Evolutionary conservation across 495 filamentous ascomycete species (phyloP), one percentile per base, ranked within the genome.

Genomic region (Annulohypoxylon nitens): DNA sequence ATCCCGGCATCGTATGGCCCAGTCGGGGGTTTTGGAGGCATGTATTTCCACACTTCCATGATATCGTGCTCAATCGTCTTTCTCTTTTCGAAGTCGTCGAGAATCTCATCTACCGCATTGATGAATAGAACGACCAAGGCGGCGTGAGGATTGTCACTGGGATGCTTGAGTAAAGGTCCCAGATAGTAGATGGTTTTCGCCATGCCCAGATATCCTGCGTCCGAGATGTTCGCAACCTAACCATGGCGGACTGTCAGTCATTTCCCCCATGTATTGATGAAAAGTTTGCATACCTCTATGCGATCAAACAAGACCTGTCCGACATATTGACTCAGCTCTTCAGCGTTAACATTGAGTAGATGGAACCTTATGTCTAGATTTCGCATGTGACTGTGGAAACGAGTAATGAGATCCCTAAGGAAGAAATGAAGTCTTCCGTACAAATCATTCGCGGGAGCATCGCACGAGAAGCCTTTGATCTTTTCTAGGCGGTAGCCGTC

Each of bases 341-440:
- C 34, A 1, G 69, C 72, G 45, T 77, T 50, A 23, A 71, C 23
- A 18, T 67, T 48, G 16, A 55, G n/a, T 23, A 70, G 45, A 3
- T 70, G 30, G n/a, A 70, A 70, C 33, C 41, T 25, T 11, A 70
- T 39, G 16, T 67, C 37, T 16, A 20, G 18, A n/a, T 16, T 61
- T 50, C 37, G 25, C 16, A 77, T 20, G 23, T 68, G 67, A 3
- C 18, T 11, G 23, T 67, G 59, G 37, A 77, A 77, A 12, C 41
- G 43, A 11, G 25, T n/a, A 8, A 81, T 45, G 2, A 69, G n/a
- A 34, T 33, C 67, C 9, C 53, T 59, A 33, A 82, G 50, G 47
- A 77, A 63, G 43, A 64, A 61, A 43, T 59, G 73, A 0, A 82
- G 43, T 39, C 79, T 80, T 53, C 79, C 79, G 67, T 81, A 81